phyloP scores from a whole-genome alignment of 2,329 filamentous ascomycete genomes.

The Orbilia quercus region DNA sequence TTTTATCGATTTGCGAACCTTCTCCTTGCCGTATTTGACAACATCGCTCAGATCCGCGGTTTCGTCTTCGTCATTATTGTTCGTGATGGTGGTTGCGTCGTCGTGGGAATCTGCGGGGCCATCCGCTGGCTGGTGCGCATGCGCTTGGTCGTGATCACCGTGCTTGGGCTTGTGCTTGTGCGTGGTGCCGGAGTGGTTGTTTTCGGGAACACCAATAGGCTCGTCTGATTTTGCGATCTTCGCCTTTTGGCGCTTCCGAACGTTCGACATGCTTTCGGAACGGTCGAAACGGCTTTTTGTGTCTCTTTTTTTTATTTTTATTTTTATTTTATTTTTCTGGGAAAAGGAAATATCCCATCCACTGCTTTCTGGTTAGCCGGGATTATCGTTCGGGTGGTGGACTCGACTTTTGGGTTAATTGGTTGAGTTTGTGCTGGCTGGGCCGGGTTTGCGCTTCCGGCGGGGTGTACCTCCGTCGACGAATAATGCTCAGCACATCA shows the following conservation, averaged over 20 bases:
- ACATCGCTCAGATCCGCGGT: slow-evolving; percentile 41
- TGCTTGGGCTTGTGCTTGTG: too few species aligned
- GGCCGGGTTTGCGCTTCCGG: slow-evolving; percentile 39
- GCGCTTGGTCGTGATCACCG: neutral
- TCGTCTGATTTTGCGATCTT: slow-evolving; percentile 48
- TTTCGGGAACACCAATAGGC: slow-evolving; percentile 45
- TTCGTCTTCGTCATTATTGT: slow-evolving; percentile 27
- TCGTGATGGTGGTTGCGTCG: slow-evolving; percentile 10
- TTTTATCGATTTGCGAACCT: slow-evolving; percentile 22
- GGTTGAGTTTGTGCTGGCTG: neutral
- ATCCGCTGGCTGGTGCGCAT: slow-evolving; percentile 31
- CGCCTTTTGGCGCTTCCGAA: slow-evolving; percentile 54
- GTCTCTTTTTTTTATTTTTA: too few species aligned
- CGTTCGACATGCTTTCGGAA: slow-evolving; percentile 50
- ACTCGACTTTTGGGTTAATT: slow-evolving; percentile 12
- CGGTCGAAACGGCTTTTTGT: slow-evolving; percentile 22
- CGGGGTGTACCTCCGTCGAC: too few species aligned
- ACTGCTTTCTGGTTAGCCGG: slow-evolving; percentile 9
- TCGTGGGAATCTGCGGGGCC: neutral
- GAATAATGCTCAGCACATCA: too few species aligned
- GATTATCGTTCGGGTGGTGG: neutral
- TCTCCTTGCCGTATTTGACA: slow-evolving; percentile 38
- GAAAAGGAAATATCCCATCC: slow-evolving; percentile 1
- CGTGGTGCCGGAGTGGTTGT: slow-evolving; percentile 21
- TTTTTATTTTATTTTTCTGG: slow-evolving; percentile 9